Evolutionary conservation across 2,329 filamentous ascomycete genomes (phyloP).

Genomic region (Pochonia chlamydosporia): DNA sequence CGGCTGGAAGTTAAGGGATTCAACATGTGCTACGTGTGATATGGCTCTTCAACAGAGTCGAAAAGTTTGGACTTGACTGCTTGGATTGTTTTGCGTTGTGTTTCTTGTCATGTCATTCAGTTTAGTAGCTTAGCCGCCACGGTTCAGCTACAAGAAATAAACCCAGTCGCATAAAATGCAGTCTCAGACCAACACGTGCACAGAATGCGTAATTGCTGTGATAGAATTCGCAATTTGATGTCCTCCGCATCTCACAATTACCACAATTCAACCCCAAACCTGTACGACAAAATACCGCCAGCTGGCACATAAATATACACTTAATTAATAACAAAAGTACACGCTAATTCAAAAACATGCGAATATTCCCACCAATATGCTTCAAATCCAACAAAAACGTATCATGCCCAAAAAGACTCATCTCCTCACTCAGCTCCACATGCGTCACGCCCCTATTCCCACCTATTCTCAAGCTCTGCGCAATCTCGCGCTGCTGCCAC

Average conservation of each 20-base stretch:
- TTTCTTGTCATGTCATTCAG: too few species aligned
- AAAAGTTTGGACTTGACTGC: not conserved
- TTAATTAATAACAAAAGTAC: too few species aligned
- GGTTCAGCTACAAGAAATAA: not conserved
- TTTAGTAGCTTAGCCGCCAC: too few species aligned
- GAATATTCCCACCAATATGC: conserved; percentile 81
- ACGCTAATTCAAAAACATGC: conserved; percentile 66
- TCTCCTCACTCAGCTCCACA: conserved; percentile 87
- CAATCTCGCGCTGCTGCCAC: conserved; percentile 95
- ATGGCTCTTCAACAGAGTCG: not conserved
- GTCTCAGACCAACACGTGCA: too few species aligned
- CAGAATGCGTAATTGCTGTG: too few species aligned
- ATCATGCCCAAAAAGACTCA: conserved; percentile 93
- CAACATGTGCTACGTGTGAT: not conserved
- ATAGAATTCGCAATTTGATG: too few species aligned
- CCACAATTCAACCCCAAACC: too few species aligned
- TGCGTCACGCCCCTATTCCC: conserved; percentile 82
- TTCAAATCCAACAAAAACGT: conserved; percentile 91
- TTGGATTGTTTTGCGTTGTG: too few species aligned
- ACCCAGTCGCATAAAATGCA: too few species aligned
- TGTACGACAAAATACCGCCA: too few species aligned
- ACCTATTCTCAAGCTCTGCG: conserved; percentile 67
- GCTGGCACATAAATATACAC: too few species aligned
- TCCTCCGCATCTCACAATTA: too few species aligned
- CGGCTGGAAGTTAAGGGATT: not conserved